Evolutionary conservation across 352 stramenopile genomes (phyloP).

Genomic region (Phytophthora quininea): DNA sequence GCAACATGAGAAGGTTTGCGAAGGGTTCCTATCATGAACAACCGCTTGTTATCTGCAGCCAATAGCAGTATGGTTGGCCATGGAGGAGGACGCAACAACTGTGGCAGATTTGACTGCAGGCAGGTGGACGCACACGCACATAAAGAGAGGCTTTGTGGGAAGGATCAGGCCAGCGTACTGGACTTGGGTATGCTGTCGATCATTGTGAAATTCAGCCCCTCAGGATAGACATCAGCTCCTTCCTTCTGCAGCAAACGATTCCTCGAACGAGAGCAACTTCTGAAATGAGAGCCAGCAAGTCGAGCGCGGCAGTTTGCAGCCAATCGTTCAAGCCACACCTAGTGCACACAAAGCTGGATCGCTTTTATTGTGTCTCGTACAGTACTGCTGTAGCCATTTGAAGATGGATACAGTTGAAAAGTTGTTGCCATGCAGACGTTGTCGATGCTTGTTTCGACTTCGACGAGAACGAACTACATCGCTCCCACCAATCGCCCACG

Average conservation of each 20-base stretch:
- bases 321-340: background rate
- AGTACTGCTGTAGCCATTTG: background rate
- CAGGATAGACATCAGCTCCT: constrained; percentile 87
- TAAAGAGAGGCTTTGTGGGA: constrained; percentile 25
- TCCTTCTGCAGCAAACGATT: constrained; percentile 19
- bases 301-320: background rate
- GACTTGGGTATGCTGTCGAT: constrained; percentile 84
- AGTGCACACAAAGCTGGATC: background rate
- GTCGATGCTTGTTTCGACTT: no score
- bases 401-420: no score
- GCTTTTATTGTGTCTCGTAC: background rate
- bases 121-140: background rate
- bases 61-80: constrained; percentile 88
- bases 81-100: constrained; percentile 69
- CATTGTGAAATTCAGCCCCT: constrained; percentile 77
- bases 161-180: constrained; percentile 87
- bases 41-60: constrained; percentile 86
- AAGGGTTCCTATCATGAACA: constrained; percentile 92
- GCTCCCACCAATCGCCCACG: no score
- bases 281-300: constrained; percentile 13
- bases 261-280: constrained; percentile 9
- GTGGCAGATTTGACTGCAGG: constrained; percentile 89
- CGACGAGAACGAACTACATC: no score
- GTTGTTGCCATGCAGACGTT: no score
- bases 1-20: constrained; percentile 71